phyloP scores from a whole-genome alignment of 139 green algal species.

The Tetraselmis striata region DNA sequence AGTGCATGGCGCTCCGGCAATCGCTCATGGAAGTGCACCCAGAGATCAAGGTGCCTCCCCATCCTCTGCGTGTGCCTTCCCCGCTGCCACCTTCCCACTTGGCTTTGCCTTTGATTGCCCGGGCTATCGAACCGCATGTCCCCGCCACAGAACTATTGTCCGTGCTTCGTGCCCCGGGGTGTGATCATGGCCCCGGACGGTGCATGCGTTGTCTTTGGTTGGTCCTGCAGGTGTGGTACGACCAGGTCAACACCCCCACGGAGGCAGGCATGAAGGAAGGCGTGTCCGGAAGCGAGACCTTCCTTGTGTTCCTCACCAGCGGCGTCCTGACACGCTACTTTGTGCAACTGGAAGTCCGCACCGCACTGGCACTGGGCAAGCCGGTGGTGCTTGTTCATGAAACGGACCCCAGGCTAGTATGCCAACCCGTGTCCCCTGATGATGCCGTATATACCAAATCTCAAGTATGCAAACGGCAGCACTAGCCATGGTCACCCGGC shows the following conservation, averaged over 20 bases:
- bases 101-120: too few species aligned
- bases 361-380: not conserved
- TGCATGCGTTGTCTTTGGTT: too few species aligned
- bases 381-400: not conserved
- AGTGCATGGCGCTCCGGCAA: conserved; percentile 1
- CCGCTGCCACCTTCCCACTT: too few species aligned
- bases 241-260: not conserved
- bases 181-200: too few species aligned
- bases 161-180: too few species aligned
- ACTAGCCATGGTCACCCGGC: too few species aligned
- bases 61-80: not conserved
- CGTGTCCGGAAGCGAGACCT: not conserved
- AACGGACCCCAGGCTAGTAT: not conserved
- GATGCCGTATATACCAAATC: too few species aligned
- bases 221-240: not conserved
- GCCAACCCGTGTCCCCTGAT: too few species aligned
- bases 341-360: not conserved
- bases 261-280: conserved; percentile 1
- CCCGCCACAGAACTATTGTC: too few species aligned
- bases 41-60: not conserved
- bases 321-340: conserved; percentile 1
- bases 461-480: too few species aligned
- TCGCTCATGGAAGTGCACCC: not conserved
- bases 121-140: too few species aligned
- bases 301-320: conserved; percentile 1